Evolutionary conservation across 805 yeast genomes (phyloP), one percentile per base, ranked within the genome.

Genomic region (Wickerhamomyces canadensis): DNA sequence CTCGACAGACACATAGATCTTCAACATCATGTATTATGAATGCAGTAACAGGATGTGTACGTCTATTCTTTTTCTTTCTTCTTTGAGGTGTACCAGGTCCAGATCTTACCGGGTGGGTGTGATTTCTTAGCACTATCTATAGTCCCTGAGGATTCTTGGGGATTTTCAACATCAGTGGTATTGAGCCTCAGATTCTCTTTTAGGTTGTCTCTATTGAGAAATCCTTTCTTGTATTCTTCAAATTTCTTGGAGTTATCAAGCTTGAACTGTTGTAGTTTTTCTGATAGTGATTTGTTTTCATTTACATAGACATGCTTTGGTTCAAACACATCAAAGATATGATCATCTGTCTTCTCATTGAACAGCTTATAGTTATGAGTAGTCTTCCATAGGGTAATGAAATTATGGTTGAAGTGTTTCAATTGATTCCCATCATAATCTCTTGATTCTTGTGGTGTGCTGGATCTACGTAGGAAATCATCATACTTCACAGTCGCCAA

Each of bases 401-500:
- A 84, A 18, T 58, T 45, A 12, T 42, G 23, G 37, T 68, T 68
- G 49, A 71, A 80, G 17, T 62, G 60, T 29, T 59, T 57, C 14
- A 73, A 48, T 35, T 63, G 65, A 34, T 50, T 37, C 50, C 43
- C 30, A 49, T 61, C 46, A 43, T 50, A 44, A 51, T 48, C 48
- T 42, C 46, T 59, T 47, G 31, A 60, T 34, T 33, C 60, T 39
- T 25, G 62, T 14, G 67, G 67, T 5, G 66, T 59, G 36, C 62
- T 62, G 33, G 63, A 64, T 36, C 49, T 53, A 4, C 52, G 57
- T 10, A 73, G 48, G 51, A 80, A 86, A 34, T 70, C 76, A 46
- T 73, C 73, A 49, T 80, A 84, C 57, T 94, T 83, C 17, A 75
- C 78, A 19, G 84, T 70, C 0, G 95, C 68, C 18, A 91, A 57